phyloP scores from a whole-genome alignment of 345 rosid genomes.

The Alliaria petiolata region DNA sequence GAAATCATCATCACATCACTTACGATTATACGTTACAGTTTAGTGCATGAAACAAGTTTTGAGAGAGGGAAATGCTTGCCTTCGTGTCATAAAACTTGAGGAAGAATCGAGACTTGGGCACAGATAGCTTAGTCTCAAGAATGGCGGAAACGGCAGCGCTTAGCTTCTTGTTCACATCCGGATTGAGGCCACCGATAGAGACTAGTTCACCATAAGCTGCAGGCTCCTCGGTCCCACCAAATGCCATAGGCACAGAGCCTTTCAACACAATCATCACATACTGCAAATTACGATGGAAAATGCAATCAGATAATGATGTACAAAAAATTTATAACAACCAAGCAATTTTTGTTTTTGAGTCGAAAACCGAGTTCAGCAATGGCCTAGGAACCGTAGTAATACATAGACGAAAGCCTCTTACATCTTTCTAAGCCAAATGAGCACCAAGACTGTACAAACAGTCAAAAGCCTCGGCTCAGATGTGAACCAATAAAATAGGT shows the following conservation, averaged over 20 bases:
- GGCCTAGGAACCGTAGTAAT: not conserved
- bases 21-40: not conserved
- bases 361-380: not conserved
- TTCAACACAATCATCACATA: constrained; percentile 97
- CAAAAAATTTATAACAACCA: not conserved
- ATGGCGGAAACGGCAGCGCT: constrained; percentile 72
- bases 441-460: not conserved
- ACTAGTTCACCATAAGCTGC: constrained; percentile 94
- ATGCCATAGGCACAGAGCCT: constrained; percentile 91
- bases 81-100: constrained; percentile 88
- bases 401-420: not conserved
- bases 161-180: constrained; percentile 83
- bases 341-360: not conserved
- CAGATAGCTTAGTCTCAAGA: constrained; percentile 77
- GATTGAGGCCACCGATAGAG: constrained; percentile 81
- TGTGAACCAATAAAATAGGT: not conserved
- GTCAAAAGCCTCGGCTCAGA: not conserved
- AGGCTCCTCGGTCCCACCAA: constrained; percentile 92
- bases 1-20: constrained; percentile 16
- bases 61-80: constrained; percentile 42
- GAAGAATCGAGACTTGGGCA: constrained; percentile 81
- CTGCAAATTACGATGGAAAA: constrained; percentile 38
- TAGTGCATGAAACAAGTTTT: not conserved
- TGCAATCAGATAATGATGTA: not conserved
- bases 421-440: not conserved